phyloP scores from a whole-genome alignment of 441 rosid species.

The Francoa sonchifolia region DNA sequence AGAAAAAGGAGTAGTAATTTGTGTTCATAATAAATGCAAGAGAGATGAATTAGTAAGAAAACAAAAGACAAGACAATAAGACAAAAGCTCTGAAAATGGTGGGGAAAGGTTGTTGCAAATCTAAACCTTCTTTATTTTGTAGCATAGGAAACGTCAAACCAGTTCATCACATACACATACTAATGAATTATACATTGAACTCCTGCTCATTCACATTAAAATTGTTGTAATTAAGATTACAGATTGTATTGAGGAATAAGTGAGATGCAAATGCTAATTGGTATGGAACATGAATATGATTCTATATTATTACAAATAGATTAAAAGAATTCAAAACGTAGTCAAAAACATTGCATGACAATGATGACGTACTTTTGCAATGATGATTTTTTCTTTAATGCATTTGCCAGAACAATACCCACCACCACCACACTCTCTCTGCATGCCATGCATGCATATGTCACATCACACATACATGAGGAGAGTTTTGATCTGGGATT shows the following conservation, averaged over 20 bases:
- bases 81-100: no score
- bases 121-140: no score
- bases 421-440: not conserved
- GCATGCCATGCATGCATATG: not conserved
- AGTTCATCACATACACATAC: not conserved
- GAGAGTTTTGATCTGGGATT: no score
- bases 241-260: not conserved
- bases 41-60: no score
- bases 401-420: slow-evolving; percentile 22
- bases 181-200: no score
- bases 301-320: not conserved
- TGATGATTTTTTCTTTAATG: slow-evolving; percentile 40
- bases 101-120: no score
- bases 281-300: not conserved
- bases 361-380: slow-evolving; percentile 69
- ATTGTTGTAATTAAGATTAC: not conserved
- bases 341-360: slow-evolving; percentile 31
- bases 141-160: slow-evolving; percentile 1
- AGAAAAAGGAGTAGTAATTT: no score
- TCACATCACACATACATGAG: not conserved
- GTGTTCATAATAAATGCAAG: no score
- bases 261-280: not conserved
- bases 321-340: slow-evolving; percentile 11
- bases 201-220: not conserved
- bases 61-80: no score